Base-by-base conservation (phyloP, 139 green algal species). In the Picocystis salinarum region DNA sequence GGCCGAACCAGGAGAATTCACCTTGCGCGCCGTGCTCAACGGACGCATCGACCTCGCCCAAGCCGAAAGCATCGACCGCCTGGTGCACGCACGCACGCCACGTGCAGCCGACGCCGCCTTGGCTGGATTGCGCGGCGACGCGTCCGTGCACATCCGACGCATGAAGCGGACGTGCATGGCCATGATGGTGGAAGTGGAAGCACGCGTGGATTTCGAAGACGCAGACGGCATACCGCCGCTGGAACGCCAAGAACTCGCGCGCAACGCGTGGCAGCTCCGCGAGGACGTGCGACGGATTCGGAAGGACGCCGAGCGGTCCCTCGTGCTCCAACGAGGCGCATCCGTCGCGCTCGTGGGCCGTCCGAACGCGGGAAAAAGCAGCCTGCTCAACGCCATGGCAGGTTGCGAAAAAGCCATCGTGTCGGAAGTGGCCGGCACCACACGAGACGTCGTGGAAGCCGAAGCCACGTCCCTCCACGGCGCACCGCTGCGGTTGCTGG, bases 21-120 rank as follows among this genome's bases (percentile, higher is more conserved):
- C 87, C 0, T 59, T 96, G 28, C 60, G 87, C 0, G 87, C 87
- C 7, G 95, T 94, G 53, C 62, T 97, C 12, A 95, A 95, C 53
- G 87, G 87, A n/a, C 64, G 83, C 20, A 51, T 93, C 33, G 80
- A 91, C 57, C 55, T 91, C 23, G 55, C 73, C 7, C 80, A 91
- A 68, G 86, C 86, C 0, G 87, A 97, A 68, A 66, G 59, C 22
- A 77, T 97, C 20, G 42, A 60, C 4, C 44, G 77, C 63, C 72
- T 97, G 18, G 39, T 97, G 1, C 34, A 52, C 0, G 76, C 87
- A 0, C 61, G 73, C 46, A 95, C 87, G 0, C 34, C 54, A 0
- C 67, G 65, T 7, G 87, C 87, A 0, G 87, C 87, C 9, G 83
- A 92, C 59, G 71, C 53, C 17, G 87, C 87, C 1, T 61, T 97